Evolutionary conservation across 176 grass and related monocot genomes (phyloP).

Genomic region (Triticum aestivum): IWGSC_CS_RefSeq_v2.1 NC_057798.1:559491515-559492014

Average conservation of each 20-base stretch:
- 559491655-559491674: not conserved
- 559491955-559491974: not conserved
- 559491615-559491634: slow-evolving; percentile 52
- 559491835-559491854: not conserved
- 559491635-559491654: not conserved
- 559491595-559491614: slow-evolving; percentile 56
- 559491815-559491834: not conserved
- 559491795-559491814: not conserved
- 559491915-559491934: not conserved
- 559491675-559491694: not conserved
- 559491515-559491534: slow-evolving; percentile 35
- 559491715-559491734: not conserved
- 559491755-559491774: slow-evolving; percentile 16
- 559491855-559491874: too few relatives aligned
- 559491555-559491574: not conserved
- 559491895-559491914: not conserved
- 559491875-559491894: not conserved
- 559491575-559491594: slow-evolving; percentile 56
- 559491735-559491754: not conserved
- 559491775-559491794: not conserved
- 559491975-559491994: not conserved
- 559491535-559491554: slow-evolving; percentile 50
- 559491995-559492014: not conserved
- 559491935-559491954: not conserved
- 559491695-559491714: not conserved